These are phyloP conservation scores for Plasmodium malariae DNA, from an alignment of 169 alveolate species.

Conservation along the genomic window DNA sequence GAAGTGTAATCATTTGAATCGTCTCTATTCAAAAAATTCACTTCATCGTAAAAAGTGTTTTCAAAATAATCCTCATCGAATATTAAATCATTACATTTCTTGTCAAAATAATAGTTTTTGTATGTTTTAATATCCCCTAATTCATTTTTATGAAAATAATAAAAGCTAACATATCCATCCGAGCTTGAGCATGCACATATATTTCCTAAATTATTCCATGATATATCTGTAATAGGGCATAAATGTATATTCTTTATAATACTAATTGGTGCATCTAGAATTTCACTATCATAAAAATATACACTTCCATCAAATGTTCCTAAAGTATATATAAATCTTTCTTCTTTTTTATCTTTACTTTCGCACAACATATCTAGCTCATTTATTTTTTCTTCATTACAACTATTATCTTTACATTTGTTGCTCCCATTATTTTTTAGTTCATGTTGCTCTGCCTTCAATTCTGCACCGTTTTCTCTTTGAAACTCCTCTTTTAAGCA, in stretches of 20 bases:
- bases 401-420: not conserved
- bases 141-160: constrained; percentile 89
- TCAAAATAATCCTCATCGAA: constrained; percentile 65
- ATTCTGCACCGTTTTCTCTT: constrained; percentile 31
- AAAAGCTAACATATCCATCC: constrained; percentile 94
- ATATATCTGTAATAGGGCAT: constrained; percentile 93
- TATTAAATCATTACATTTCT: constrained; percentile 74
- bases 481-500: not conserved
- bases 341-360: constrained; percentile 84
- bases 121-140: constrained; percentile 84
- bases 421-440: constrained; percentile 4
- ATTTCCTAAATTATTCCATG: constrained; percentile 94
- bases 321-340: constrained; percentile 87
- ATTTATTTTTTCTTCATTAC: constrained; percentile 47
- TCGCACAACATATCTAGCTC: constrained; percentile 77
- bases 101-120: constrained; percentile 62
- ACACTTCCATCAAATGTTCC: constrained; percentile 92
- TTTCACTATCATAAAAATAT: constrained; percentile 90
- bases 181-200: constrained; percentile 93
- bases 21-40: constrained; percentile 57
- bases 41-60: constrained; percentile 65
- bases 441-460: constrained; percentile 42
- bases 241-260: constrained; percentile 93
- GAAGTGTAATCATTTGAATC: constrained; percentile 70
- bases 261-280: constrained; percentile 90